A percentile compares a stretch with the other conserved stretches of the same genome.
These are phyloP conservation scores for Termitomyces sp. DNA, from an alignment of 768 basidiomycete genomes.

Conservation along the genomic window DNA sequence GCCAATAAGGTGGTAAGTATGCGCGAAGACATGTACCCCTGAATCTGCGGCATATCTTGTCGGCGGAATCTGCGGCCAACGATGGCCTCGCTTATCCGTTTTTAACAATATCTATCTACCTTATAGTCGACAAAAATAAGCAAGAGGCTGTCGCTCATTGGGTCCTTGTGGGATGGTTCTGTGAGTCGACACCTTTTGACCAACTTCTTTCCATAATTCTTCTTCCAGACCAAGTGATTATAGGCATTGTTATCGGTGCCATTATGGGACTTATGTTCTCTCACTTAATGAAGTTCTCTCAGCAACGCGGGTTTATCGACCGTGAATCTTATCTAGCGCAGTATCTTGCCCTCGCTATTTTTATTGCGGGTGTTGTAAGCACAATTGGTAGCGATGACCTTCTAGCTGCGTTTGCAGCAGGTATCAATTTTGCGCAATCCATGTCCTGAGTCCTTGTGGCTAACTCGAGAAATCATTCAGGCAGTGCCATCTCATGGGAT, in stretches of 20 bases:
- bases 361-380: slow-evolving; percentile 76
- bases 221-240: slow-evolving; percentile 68
- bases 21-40: slow-evolving; percentile 67
- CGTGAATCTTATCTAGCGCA: slow-evolving; percentile 88
- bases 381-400: slow-evolving; percentile 86
- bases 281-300: slow-evolving; percentile 68
- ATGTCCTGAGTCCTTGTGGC: slow-evolving; percentile 9
- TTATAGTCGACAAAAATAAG: slow-evolving; percentile 66
- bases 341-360: slow-evolving; percentile 68
- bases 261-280: slow-evolving; percentile 61
- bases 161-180: slow-evolving; percentile 83
- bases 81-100: slow-evolving; percentile 97
- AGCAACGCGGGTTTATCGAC: slow-evolving; percentile 62
- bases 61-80: slow-evolving; percentile 92
- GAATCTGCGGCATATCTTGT: slow-evolving; percentile 76
- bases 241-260: slow-evolving; percentile 71
- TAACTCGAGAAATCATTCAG: background rate
- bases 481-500: slow-evolving; percentile 82
- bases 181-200: slow-evolving; percentile 31
- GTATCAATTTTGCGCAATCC: slow-evolving; percentile 27
- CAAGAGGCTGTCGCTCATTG: slow-evolving; percentile 74
- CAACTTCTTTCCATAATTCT: background rate
- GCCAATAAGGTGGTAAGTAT: slow-evolving; percentile 57
- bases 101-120: slow-evolving; percentile 80
- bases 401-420: slow-evolving; percentile 84